phyloP scores from a whole-genome alignment of 768 basidiomycete species.

The Suillus subluteus region DNA sequence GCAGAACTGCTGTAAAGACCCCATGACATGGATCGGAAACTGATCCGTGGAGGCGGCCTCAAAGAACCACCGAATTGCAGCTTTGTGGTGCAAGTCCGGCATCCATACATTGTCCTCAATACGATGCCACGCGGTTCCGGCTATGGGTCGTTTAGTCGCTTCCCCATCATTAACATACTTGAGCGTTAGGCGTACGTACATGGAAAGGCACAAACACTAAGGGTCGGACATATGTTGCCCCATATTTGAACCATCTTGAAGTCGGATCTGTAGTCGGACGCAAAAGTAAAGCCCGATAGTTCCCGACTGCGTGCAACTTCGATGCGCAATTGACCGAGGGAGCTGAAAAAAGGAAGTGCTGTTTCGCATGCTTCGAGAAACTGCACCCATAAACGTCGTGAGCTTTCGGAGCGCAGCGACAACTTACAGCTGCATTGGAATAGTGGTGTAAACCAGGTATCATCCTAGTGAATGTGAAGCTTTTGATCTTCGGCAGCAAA shows the following conservation, averaged over 20 bases:
- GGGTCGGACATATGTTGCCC: conserved; percentile 12
- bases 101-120: conserved; percentile 12
- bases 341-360: neutral
- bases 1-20: neutral
- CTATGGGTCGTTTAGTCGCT: conserved; percentile 4
- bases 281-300: neutral
- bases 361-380: conserved; percentile 6
- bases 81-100: conserved; percentile 11
- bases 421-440: neutral
- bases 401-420: neutral
- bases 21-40: conserved; percentile 6
- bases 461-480: conserved; percentile 1
- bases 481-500: neutral
- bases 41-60: neutral
- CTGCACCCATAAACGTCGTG: neutral
- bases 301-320: neutral
- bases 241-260: conserved; percentile 6
- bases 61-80: conserved; percentile 8
- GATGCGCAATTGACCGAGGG: neutral
- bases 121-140: conserved; percentile 15
- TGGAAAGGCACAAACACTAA: conserved; percentile 9
- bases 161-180: neutral
- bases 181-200: conserved; percentile 10
- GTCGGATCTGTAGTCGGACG: conserved; percentile 2
- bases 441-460: neutral